Conservation (phyloP, 2,329 filamentous ascomycete genomes). For the Sclerotinia nivalis region DNA sequence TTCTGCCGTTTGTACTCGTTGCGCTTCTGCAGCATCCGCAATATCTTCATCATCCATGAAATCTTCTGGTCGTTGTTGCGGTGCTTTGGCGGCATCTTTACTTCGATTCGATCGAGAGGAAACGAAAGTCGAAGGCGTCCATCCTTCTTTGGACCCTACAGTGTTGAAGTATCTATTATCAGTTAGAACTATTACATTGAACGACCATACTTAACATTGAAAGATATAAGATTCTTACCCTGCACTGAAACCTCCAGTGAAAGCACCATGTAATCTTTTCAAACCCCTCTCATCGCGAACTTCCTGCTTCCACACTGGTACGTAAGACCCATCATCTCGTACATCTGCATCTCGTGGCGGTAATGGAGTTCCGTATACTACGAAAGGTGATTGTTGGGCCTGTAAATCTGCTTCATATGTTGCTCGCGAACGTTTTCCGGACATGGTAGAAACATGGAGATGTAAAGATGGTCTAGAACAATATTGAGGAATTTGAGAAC, state of each 20-base stretch:
- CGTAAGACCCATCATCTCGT: conserved; percentile 87
- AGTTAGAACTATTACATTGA: conserved; percentile 32
- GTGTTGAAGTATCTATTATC: conserved; percentile 85
- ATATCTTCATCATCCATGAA: conserved; percentile 99
- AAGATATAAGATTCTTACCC: conserved; percentile 60
- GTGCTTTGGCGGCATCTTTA: conserved; percentile 59
- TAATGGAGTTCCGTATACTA: conserved; percentile 80
- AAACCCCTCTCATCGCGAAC: conserved; percentile 89
- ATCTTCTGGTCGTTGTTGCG: conserved; percentile 72
- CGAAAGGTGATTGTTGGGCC: conserved; percentile 69
- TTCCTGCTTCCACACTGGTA: conserved; percentile 98
- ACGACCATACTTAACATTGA: no score
- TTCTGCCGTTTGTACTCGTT: conserved; percentile 69
- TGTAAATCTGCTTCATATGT: conserved; percentile 75
- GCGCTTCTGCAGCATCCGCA: conserved; percentile 78
- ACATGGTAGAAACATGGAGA: conserved; percentile 53
- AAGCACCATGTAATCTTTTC: conserved; percentile 91
- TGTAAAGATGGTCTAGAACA: not conserved
- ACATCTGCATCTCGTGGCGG: conserved; percentile 73
- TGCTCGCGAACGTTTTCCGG: conserved; percentile 75
- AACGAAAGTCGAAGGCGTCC: conserved; percentile 88
- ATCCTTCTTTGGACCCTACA: conserved; percentile 97
- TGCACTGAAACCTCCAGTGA: conserved; percentile 95
- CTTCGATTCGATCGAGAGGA: conserved; percentile 81
- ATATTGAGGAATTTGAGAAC: conserved; percentile 9